These are phyloP conservation scores for Debaryomyces nepalensis DNA, from an alignment of 1,139 yeast genomes.

Conservation along the genomic window DNA sequence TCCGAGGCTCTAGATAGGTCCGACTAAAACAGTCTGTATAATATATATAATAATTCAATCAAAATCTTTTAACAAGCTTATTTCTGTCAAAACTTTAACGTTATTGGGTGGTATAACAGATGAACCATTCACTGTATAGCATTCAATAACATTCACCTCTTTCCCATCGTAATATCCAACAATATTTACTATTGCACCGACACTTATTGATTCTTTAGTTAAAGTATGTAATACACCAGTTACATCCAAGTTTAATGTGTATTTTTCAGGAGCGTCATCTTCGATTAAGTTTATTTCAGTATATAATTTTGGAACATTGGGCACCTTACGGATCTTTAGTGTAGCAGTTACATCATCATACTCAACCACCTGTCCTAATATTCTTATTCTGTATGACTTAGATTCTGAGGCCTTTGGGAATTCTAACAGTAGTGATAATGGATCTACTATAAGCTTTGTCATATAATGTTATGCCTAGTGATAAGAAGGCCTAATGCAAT, in stretches of 20 bases:
- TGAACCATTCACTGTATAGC: slow-evolving; percentile 21
- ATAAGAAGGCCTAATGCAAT: background rate
- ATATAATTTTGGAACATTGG: slow-evolving; percentile 16
- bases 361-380: slow-evolving; percentile 35
- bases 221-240: slow-evolving; percentile 16
- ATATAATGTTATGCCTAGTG: slow-evolving; percentile 18
- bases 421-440: slow-evolving; percentile 23
- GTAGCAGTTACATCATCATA: slow-evolving; percentile 20
- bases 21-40: background rate
- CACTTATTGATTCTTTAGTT: slow-evolving; percentile 13
- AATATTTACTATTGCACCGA: slow-evolving; percentile 25
- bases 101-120: slow-evolving; percentile 19
- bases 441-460: slow-evolving; percentile 38
- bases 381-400: slow-evolving; percentile 28
- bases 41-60: slow-evolving; percentile 3
- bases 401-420: slow-evolving; percentile 31
- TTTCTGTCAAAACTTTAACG: slow-evolving; percentile 18
- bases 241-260: slow-evolving; percentile 13
- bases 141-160: slow-evolving; percentile 25
- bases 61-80: slow-evolving; percentile 21
- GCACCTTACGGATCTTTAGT: slow-evolving; percentile 19
- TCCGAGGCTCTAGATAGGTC: background rate
- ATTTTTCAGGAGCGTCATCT: background rate
- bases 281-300: background rate
- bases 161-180: slow-evolving; percentile 26